phyloP scores from a whole-genome alignment of 2,329 filamentous ascomycete genomes.

The Tothia fuscella region DNA sequence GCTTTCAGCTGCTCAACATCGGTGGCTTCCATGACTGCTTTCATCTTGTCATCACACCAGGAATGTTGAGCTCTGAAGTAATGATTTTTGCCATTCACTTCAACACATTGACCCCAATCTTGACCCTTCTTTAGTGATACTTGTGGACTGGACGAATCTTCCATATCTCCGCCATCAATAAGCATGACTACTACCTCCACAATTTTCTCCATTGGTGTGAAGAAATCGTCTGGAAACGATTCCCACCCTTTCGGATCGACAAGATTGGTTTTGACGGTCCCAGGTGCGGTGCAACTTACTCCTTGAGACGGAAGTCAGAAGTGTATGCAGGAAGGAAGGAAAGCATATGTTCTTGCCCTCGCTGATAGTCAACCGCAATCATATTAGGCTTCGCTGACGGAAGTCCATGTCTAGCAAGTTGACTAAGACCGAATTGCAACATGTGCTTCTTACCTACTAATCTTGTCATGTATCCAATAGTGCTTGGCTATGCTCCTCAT shows the following conservation, averaged over 20 bases:
- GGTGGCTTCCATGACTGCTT: constrained; percentile 20
- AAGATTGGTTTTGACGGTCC: constrained; percentile 24
- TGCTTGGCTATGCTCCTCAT: constrained; percentile 18
- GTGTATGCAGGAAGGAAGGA: too few species aligned
- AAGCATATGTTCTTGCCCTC: too few species aligned
- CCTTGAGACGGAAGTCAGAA: too few species aligned
- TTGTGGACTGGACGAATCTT: constrained; percentile 15
- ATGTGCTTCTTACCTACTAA: too few species aligned
- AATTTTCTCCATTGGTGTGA: constrained; percentile 21
- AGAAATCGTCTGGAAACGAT: constrained; percentile 21
- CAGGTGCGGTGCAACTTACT: constrained; percentile 26
- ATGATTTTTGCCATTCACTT: constrained; percentile 19
- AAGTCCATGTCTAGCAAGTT: too few species aligned
- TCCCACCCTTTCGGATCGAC: constrained; percentile 18
- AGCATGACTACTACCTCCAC: constrained; percentile 10
- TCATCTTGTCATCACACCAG: constrained; percentile 20
- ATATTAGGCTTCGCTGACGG: too few species aligned
- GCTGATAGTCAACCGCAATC: too few species aligned
- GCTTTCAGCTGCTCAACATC: too few species aligned
- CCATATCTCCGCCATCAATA: constrained; percentile 15
- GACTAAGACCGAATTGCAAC: too few species aligned
- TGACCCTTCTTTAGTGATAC: constrained; percentile 13
- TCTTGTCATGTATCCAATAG: constrained; percentile 17
- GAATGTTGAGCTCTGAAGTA: constrained; percentile 18
- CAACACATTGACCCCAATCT: constrained; percentile 19